phyloP scores from a whole-genome alignment of 805 yeast species.

The Zygotorulaspora chibaensis region DNA sequence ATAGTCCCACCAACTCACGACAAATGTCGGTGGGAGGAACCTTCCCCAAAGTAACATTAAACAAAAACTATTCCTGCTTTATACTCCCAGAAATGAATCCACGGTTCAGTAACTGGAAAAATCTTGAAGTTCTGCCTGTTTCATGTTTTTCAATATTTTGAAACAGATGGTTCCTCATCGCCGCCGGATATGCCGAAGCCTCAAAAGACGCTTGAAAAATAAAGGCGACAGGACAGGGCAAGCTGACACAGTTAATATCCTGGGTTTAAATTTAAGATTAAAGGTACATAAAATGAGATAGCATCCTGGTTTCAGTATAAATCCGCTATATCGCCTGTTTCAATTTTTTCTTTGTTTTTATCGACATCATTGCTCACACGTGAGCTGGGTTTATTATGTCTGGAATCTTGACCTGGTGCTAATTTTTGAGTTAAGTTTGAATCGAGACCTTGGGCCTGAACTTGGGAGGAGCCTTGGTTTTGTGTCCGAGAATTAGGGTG shows the following conservation, averaged over 20 bases:
- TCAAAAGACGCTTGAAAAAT: background rate
- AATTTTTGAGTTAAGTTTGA: background rate
- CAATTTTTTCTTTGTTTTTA: conserved; percentile 1
- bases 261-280: conserved; percentile 2
- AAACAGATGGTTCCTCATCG: background rate
- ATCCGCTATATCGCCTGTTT: conserved; percentile 13
- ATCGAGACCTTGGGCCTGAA: background rate
- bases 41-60: too few species aligned
- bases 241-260: background rate
- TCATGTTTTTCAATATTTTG: background rate
- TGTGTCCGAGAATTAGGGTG: background rate
- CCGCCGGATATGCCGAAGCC: background rate
- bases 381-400: background rate
- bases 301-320: conserved; percentile 7
- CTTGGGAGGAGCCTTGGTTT: background rate
- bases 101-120: too few species aligned
- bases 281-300: background rate
- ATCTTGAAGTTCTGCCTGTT: background rate
- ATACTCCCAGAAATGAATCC: background rate
- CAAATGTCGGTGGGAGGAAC: too few species aligned
- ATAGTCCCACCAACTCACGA: too few species aligned
- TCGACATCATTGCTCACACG: background rate
- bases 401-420: background rate
- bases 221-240: background rate
- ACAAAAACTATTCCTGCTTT: too few species aligned